Conservation (phyloP, 164 flowering plant genomes). For the Amborella trichopoda region DNA sequence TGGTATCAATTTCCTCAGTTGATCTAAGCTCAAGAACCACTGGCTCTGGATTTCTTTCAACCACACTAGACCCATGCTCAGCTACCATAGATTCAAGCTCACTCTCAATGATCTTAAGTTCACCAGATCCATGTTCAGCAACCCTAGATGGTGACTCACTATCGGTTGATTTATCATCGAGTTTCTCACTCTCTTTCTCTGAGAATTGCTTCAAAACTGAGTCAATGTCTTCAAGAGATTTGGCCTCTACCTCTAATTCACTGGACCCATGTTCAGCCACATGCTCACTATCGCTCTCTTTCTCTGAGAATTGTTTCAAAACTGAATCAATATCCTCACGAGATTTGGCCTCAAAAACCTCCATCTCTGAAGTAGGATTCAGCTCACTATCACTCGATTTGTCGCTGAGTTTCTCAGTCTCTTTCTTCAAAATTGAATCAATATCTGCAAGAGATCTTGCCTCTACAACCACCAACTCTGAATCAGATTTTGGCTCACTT, state of each 20-base stretch:
- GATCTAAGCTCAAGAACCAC: slow-evolving; percentile 6
- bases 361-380: slow-evolving; percentile 4
- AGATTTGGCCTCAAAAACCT: slow-evolving; percentile 11
- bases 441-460: slow-evolving; percentile 6
- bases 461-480: slow-evolving; percentile 10
- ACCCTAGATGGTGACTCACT: no score
- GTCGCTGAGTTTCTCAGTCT: no score
- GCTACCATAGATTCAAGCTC: slow-evolving; percentile 1
- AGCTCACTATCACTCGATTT: no score
- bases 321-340: slow-evolving; percentile 11
- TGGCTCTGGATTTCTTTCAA: slow-evolving; percentile 2
- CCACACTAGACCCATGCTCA: slow-evolving; percentile 4
- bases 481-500: slow-evolving; percentile 3
- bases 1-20: slow-evolving; percentile 7
- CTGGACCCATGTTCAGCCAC: neutral
- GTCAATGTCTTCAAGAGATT: slow-evolving; percentile 4
- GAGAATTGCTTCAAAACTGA: slow-evolving; percentile 11
- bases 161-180: neutral
- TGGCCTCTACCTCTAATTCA: slow-evolving; percentile 10
- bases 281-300: neutral
- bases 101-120: slow-evolving; percentile 6
- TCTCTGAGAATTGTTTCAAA: slow-evolving; percentile 4
- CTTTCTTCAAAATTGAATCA: slow-evolving; percentile 2
- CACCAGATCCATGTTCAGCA: neutral
- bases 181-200: slow-evolving; percentile 3